phyloP scores from a whole-genome alignment of 225 moss, liverwort and hornwort species.

The Climacium dendroides region DNA sequence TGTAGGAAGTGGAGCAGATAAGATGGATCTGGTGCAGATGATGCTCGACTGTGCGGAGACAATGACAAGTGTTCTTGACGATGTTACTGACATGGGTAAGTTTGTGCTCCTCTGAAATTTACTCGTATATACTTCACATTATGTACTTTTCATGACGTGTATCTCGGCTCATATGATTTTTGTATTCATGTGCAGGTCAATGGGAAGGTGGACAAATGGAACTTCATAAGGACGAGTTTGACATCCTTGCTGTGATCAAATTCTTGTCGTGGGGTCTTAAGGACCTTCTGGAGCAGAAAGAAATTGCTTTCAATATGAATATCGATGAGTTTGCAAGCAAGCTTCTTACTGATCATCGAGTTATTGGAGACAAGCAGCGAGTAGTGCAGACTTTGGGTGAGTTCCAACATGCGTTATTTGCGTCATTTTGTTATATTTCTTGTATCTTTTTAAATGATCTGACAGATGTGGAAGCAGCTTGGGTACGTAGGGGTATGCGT shows the following conservation, averaged over 20 bases:
- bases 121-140: too few species aligned
- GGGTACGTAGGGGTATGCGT: too few species aligned
- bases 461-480: not conserved
- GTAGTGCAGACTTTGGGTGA: constrained; percentile 66
- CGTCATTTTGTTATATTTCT: not conserved
- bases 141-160: too few species aligned
- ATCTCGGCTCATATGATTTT: not conserved
- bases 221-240: constrained; percentile 60
- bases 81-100: constrained; percentile 79
- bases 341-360: constrained; percentile 32
- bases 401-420: not conserved
- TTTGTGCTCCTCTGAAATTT: not conserved
- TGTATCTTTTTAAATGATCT: not conserved
- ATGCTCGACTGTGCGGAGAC: constrained; percentile 81
- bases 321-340: constrained; percentile 34
- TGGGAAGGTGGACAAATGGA: constrained; percentile 82
- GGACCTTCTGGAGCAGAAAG: constrained; percentile 60
- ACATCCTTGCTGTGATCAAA: constrained; percentile 60
- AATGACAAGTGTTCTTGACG: constrained; percentile 72
- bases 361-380: constrained; percentile 69
- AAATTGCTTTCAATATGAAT: constrained; percentile 53
- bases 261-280: constrained; percentile 70
- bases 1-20: constrained; percentile 28
- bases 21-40: constrained; percentile 70
- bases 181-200: constrained; percentile 29